Evolutionary conservation across 2,329 filamentous ascomycete species (phyloP), one percentile per base, ranked within the genome.

Genomic region (Plenodomus tracheiphilus): DNA sequence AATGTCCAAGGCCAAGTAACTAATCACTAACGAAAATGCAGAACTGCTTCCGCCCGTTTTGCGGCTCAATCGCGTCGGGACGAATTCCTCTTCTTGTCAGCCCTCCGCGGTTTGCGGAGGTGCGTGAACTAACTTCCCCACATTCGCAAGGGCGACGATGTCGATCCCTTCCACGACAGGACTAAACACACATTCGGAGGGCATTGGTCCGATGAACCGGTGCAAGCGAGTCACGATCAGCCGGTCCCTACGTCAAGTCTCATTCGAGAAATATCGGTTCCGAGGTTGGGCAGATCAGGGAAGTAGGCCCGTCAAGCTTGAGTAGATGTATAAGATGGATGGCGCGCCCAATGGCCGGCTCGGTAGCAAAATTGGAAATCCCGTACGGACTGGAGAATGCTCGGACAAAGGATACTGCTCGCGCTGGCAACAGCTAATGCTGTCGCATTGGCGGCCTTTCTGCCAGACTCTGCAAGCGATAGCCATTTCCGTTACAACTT

Each of bases 191-290:
- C 3, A 38, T 49, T 57, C 61, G 61, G 59, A 49, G 56, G 51
- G 41, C 41, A 63, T 59, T 63, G 32, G 49, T 45, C 61, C 61
- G 61, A 53, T 42, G 39, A 35, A 25, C 58, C 56, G 61, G 51
- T 46, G 32, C 47, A 35, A 53, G 47, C 40, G 46, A 36, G 50
- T 30, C 19, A 42, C 20, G 58, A 61, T 62, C 56, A 56, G 46
- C 59, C 40, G 34, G 21, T 51, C 39, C 49, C 45, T 46, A 53
- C 20, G 32, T 25, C 32, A 21, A 42, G 46, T 51, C 46, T 54
- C 52, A 41, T 30, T 51, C 44, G 41, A 30, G 25, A 46, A 47
- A 43, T 41, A 39, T 44, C 46, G 28, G 28, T 32, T 32, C 28
- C 28, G 28, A 32, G 28, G 28, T 15, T 32, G 8, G 13, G 28